Percentiles rank a stretch among this genome's conserved stretches.
These are phyloP conservation scores for Selaginella tamariscina DNA, from an alignment of 75 land plant species.

Conservation along the genomic window DNA sequence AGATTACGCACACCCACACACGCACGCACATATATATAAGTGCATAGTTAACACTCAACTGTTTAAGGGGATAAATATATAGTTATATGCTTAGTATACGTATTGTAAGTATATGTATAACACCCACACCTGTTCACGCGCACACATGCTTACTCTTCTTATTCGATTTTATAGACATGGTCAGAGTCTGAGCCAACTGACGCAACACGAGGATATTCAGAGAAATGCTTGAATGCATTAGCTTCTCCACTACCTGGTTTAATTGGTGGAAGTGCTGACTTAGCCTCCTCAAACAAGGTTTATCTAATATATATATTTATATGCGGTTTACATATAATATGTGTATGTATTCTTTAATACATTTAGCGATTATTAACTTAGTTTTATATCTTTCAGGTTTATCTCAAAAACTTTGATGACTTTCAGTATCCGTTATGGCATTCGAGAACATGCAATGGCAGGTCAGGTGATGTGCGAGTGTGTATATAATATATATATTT, in stretches of 20 bases:
- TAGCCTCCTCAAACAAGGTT: conserved; percentile 79
- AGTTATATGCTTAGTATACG: background rate
- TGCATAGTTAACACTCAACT: background rate
- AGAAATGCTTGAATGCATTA: conserved; percentile 51
- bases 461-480: too few species aligned
- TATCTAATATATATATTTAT: too few species aligned
- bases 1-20: too few species aligned
- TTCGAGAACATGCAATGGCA: conserved; percentile 90
- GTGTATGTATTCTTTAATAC: too few species aligned
- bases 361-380: too few species aligned
- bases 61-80: background rate
- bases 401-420: conserved; percentile 44
- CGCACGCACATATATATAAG: too few species aligned
- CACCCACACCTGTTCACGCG: too few species aligned
- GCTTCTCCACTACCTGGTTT: conserved; percentile 57
- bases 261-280: conserved; percentile 82
- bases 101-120: background rate
- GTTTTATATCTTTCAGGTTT: too few species aligned
- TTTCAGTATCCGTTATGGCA: conserved; percentile 73
- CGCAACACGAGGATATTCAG: conserved; percentile 76
- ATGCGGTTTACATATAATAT: too few species aligned
- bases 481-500: too few species aligned
- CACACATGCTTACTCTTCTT: too few species aligned
- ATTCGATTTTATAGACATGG: conserved; percentile 23
- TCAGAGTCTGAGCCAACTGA: conserved; percentile 46